Conservation (phyloP, 257 asterid genomes). For the Petunia axillaris region DNA sequence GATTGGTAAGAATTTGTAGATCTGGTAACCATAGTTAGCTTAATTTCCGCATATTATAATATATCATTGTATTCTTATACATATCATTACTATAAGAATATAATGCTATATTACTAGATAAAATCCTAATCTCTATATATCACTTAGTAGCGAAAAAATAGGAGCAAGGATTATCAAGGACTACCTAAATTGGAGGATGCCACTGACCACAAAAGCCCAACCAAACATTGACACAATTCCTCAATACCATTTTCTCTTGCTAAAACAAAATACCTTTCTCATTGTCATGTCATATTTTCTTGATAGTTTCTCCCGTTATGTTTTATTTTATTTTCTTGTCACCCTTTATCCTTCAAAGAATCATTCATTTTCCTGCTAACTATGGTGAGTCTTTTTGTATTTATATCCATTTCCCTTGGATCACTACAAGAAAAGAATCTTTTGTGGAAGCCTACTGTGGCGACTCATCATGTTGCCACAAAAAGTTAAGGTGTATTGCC, state of each 20-base stretch:
- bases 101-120: no score
- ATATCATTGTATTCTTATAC: no score
- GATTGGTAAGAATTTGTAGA: no score
- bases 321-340: no score
- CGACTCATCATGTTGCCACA: no score
- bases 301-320: background rate
- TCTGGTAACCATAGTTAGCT: no score
- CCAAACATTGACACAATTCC: background rate
- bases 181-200: background rate
- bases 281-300: slow-evolving; percentile 5
- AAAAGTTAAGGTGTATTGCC: no score
- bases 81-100: no score
- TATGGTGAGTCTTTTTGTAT: slow-evolving; percentile 6
- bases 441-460: no score
- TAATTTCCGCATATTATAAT: no score
- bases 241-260: background rate
- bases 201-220: background rate
- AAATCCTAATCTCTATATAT: slow-evolving; percentile 9
- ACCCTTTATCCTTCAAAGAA: background rate
- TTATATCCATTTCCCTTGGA: slow-evolving; percentile 6
- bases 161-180: slow-evolving; percentile 19
- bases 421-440: no score
- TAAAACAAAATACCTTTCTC: background rate
- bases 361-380: background rate
- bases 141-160: background rate